Base-by-base conservation (phyloP, 192 early-diverging fungal genomes). In the Backusella macrospora region DNA sequence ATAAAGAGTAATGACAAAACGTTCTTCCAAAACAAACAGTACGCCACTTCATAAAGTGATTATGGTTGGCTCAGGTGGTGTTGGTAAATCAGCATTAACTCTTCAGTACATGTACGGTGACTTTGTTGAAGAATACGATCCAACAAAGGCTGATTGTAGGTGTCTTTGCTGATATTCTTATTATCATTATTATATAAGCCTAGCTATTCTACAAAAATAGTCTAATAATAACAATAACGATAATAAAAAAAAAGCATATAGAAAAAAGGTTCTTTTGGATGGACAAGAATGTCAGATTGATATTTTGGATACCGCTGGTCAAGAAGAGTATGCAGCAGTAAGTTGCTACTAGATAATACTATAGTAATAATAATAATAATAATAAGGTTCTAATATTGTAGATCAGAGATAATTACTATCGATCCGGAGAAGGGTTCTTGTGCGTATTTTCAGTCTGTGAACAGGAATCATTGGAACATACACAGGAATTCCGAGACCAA, bases 41-140 rank as follows among this genome's bases (percentile, higher is more conserved):
- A 81, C 90, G 21, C 92, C 92, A 23, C 87, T 94, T 67, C 94
- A 95, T 78, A 95, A 95, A 86, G 91, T 95, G 70, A 95, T 95
- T 74, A 95, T 95, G 95, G 94, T 96, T 39, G 95, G 95, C 34
- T 90, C 90, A 23, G 95, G 95, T 71, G 95, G 94, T 72, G 95
- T 96, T 14, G 95, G 95, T 46, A 96, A 96, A 79, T 94, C 92
- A 5, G 95, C 95, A 13, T 78, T 96, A 42, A 95, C 95, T 0
- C 83, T 96, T 37, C 92, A 95, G 80, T 95, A 91, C 85, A 91
- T 94, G 93, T 95, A 95, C 68, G 94, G 95, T 68, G 94, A 96
- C 85, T 96, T 96, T 84, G 91, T 94, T 65, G 94, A 96, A 82
- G 94, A 96, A 77, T 96, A 96, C 82, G 95, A 96, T 77, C 95